Base-by-base conservation (phyloP, 805 yeast genomes). In the Yamadazyma sp. region DNA sequence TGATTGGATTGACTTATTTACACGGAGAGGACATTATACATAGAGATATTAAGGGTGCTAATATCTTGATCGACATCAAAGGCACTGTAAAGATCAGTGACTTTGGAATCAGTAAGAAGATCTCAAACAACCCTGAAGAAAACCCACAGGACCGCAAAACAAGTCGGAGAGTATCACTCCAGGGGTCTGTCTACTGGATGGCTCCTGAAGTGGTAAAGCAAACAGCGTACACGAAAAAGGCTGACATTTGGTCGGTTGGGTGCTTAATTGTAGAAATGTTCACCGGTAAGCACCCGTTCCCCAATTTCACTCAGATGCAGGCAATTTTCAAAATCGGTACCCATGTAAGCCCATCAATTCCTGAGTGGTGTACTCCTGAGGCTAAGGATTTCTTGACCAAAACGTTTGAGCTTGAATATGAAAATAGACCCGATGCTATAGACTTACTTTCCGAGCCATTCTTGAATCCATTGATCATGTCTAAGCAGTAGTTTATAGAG, bases 201-300 rank as follows among this genome's bases (percentile, higher is more conserved):
- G 98, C 99, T 0, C 99, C 99, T 0, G 99, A 93, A 57, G 98
- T 93, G 6, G 98, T 93, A 12, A 87, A 89, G 52, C 97, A 90
- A 54, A 82, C 86, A 2, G 86, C 89, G 0, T 86, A 91, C 37
- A 91, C 98, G 1, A 81, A 84, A 25, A 88, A 87, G 59, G 95
- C 96, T 0, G 99, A 93, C 58, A 88, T 93, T 17, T 93, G 99
- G 99, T 87, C 96, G 0, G 83, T 95, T 7, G 99, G 98, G 0
- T 93, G 98, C 59, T 73, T 93, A 17, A 77, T 91, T 10, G 82
- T 93, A 22, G 99, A 93, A 60, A 89, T 93, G 95, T 82, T 87
- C 52, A 89, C 99, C 0, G 98, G 96, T 2, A 80, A 80, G 40
- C 99, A 93, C 59, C 99, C 99, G 18, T 93, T 84, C 66, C 98